These are phyloP conservation scores for Colletotrichum tofieldiae DNA, from an alignment of 2,329 filamentous ascomycete species.

Conservation along the genomic window DNA sequence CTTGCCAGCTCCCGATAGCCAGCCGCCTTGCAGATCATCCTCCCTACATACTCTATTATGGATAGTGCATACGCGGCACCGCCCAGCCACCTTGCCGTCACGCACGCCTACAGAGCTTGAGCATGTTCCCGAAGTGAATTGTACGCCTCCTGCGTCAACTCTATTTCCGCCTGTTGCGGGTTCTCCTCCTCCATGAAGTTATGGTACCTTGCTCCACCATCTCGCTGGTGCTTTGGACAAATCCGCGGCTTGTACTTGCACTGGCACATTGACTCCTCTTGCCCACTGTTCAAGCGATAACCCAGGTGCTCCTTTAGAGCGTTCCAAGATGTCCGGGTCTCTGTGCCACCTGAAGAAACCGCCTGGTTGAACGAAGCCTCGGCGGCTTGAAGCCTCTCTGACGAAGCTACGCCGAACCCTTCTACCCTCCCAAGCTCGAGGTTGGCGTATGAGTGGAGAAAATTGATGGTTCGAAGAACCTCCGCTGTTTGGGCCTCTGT, in stretches of 20 bases:
- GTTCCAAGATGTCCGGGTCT: slow-evolving; percentile 2
- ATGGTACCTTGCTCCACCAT: slow-evolving; percentile 15
- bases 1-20: slow-evolving; percentile 1
- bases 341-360: neutral
- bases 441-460: slow-evolving; percentile 25
- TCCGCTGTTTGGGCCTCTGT: slow-evolving; percentile 12
- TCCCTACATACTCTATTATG: neutral
- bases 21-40: slow-evolving; percentile 7
- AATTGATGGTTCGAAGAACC: slow-evolving; percentile 23
- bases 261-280: neutral
- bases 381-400: neutral
- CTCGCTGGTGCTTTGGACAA: slow-evolving; percentile 11
- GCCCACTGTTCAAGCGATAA: neutral
- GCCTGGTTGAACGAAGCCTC: neutral
- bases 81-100: neutral
- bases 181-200: slow-evolving; percentile 29
- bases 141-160: slow-evolving; percentile 29
- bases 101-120: neutral
- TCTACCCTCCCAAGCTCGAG: slow-evolving; percentile 4
- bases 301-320: slow-evolving; percentile 2
- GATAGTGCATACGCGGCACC: neutral
- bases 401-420: neutral
- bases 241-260: slow-evolving; percentile 24
- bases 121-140: slow-evolving; percentile 5
- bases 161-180: slow-evolving; percentile 10